Base-by-base conservation (phyloP, 805 yeast species). In the Wickerhamomyces kurtzmanii region DNA sequence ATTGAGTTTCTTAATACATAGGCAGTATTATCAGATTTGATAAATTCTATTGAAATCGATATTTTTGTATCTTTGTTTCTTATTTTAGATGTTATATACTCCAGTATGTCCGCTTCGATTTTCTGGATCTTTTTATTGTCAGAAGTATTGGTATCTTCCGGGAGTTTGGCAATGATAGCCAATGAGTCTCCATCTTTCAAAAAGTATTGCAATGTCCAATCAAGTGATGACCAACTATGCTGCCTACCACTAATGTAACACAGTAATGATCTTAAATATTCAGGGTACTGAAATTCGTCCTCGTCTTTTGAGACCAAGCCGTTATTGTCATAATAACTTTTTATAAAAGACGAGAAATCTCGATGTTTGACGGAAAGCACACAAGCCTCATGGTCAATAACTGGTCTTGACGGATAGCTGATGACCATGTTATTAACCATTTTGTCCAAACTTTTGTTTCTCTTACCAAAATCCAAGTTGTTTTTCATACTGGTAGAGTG, bases 181-280 rank as follows among this genome's bases (percentile, higher is more conserved):
- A 46, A 20, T n/a, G 42, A 40, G 19, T 46, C 51, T 23, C 51
- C 51, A 31, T 45, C 42, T 23, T 32, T 17, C 7, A 42, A 20
- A 16, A 26, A 31, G 10, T 38, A 35, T 18, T 37, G 31, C n/a
- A 46, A 15, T 5, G 40, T 25, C 42, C 43, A 46, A 23, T 43
- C 43, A 15, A 46, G 25, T 1, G 47, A 37, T 15, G 30, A 24
- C 51, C 51, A 46, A 6, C 49, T 42, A 24, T 40, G 43, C 17
- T 23, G 28, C 14, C 42, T 27, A 3, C 47, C 47, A 25, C 41
- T 40, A 3, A 46, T 31, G 22, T 45, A 46, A 3, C 40, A 20
- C 19, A 42, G 27, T 13, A 45, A 27, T 12, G 40, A 42, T 30
- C 51, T 29, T 11, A 45, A 17, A 24, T 36, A 21, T n/a, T n/a